Evolutionary conservation across 73 alveolate genomes (phyloP).

Genomic region (Uronychia setigera): DNA sequence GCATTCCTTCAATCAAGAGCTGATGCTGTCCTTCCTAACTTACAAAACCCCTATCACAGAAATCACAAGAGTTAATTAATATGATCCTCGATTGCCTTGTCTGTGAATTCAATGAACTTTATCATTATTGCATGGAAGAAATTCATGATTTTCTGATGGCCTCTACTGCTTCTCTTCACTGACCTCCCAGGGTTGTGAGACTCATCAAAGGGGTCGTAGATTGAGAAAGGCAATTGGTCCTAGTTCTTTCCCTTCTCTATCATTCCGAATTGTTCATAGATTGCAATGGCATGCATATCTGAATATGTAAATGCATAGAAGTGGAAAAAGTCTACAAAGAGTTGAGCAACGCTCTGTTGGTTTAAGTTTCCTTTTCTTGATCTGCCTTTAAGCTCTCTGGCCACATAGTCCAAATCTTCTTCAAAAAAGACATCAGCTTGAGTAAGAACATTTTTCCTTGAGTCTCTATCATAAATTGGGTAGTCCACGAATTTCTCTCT

Average conservation of each 20-base stretch:
- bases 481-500: conserved; percentile 10
- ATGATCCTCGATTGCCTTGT: too few relatives aligned
- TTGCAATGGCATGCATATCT: conserved; percentile 31
- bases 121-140: too few relatives aligned
- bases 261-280: neutral
- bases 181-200: conserved; percentile 74
- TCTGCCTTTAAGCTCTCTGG: conserved; percentile 10
- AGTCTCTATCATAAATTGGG: conserved; percentile 17
- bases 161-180: conserved; percentile 15
- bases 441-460: conserved; percentile 5
- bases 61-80: neutral
- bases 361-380: conserved; percentile 55
- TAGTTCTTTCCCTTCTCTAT: conserved; percentile 1
- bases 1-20: conserved; percentile 68
- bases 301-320: conserved; percentile 74
- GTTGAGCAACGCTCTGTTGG: conserved; percentile 70
- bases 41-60: conserved; percentile 27
- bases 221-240: conserved; percentile 70
- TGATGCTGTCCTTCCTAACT: conserved; percentile 51
- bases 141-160: too few relatives aligned
- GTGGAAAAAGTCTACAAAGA: conserved; percentile 76
- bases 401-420: conserved; percentile 17
- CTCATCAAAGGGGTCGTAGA: conserved; percentile 83
- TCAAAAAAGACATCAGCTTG: conserved; percentile 34
- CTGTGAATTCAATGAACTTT: too few relatives aligned